Base-by-base conservation (phyloP, 2,329 filamentous ascomycete species). In the Akanthomyces dipterigenus region DNA sequence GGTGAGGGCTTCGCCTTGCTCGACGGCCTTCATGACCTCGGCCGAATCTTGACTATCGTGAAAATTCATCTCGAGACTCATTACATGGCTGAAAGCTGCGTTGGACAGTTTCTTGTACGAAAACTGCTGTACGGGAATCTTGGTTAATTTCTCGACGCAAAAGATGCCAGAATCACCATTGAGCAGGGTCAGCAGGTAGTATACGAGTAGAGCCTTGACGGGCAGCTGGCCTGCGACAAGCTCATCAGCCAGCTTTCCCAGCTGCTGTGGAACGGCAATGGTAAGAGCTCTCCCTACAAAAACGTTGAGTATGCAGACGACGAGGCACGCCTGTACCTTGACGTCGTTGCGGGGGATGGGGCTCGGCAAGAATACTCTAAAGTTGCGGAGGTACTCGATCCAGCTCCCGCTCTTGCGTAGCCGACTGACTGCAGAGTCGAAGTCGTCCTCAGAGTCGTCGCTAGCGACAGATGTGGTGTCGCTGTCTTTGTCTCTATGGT, bases 41-140 rank as follows among this genome's bases (percentile, higher is more conserved):
- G 84, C 86, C 1, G 84, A 86, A 59, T 83, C 80, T 64, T 88
- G 87, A 55, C 81, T 80, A 20, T 84, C 83, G 68, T 91, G 88
- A 60, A 89, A 90, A 63, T 89, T 86, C 75, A 87, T 87, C 0
- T 85, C 87, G 1, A 90, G 76, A n/a, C 76, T 78, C 80, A 91
- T 85, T 38, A 90, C 80, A 62, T 90, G 87, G 61, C 81, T 78
- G 69, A 89, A 90, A 0, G 86, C 82, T 2, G 84, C 79, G 1
- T 55, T 55, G 24, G 53, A 55, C 24, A 55, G 28, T 8, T 55
- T 34, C 2, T 45, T 31, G 2, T 34, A 84, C 2, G 73, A 73
- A 18, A 70, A 75, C 40, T 74, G 72, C 65, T 69, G 67, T 12
- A 74, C 72, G 0, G 73, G 72, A 0, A 74, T 72, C 48, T 72